Evolutionary conservation across 768 basidiomycete genomes (phyloP).

Genomic region (Hypsizygus marmoreus): DNA sequence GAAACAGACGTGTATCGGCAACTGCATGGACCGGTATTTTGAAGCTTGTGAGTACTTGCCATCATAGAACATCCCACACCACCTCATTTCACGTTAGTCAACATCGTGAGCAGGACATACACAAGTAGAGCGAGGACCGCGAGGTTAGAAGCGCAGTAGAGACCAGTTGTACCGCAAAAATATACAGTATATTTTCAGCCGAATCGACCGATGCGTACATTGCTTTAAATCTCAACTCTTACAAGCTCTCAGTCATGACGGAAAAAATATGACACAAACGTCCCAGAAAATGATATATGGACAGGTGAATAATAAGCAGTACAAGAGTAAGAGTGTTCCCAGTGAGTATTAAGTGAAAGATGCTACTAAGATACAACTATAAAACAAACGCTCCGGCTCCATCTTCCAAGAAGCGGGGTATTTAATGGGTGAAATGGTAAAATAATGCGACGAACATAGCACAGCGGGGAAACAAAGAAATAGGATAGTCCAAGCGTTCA

Average conservation of each 20-base stretch:
- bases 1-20: constrained; percentile 68
- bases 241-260: too few relatives aligned
- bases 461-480: too few relatives aligned
- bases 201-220: too few relatives aligned
- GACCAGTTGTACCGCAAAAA: too few relatives aligned
- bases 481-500: too few relatives aligned
- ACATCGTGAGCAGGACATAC: constrained; percentile 75
- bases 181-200: too few relatives aligned
- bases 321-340: too few relatives aligned
- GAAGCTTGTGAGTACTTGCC: constrained; percentile 69
- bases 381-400: constrained; percentile 10
- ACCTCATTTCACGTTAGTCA: constrained; percentile 51
- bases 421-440: constrained; percentile 4
- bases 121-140: constrained; percentile 58
- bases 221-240: too few relatives aligned
- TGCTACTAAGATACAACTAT: constrained; percentile 18
- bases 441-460: constrained; percentile 1
- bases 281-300: not conserved
- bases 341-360: constrained; percentile 13
- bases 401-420: not conserved
- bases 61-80: not conserved
- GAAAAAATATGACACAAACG: too few relatives aligned
- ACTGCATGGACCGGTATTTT: constrained; percentile 82
- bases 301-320: not conserved
- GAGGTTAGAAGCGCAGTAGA: constrained; percentile 33